These are phyloP conservation scores for Rhododendron griersonianum DNA, from an alignment of 148 eudicot species.

Conservation along the genomic window DNA sequence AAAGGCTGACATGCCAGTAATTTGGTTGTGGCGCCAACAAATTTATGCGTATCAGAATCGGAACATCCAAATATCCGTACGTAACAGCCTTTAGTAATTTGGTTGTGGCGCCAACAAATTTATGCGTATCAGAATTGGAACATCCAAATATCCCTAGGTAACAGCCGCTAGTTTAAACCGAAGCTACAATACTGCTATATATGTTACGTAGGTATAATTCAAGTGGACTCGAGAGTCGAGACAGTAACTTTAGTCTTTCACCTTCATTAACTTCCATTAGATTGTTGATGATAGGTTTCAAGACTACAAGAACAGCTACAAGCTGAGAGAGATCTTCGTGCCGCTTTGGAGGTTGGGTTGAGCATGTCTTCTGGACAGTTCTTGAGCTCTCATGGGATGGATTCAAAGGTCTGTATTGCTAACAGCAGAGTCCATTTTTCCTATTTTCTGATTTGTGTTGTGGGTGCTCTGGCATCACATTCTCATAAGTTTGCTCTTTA, in stretches of 20 bases:
- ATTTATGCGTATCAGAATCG: too few species aligned
- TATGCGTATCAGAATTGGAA: too few species aligned
- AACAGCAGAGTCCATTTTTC: background rate
- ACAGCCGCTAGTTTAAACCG: too few species aligned
- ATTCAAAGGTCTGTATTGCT: slow-evolving; percentile 65
- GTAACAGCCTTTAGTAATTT: too few species aligned
- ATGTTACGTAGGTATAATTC: too few species aligned
- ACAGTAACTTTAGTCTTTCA: background rate
- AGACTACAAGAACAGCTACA: slow-evolving; percentile 96
- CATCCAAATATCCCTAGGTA: too few species aligned
- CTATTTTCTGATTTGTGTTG: background rate
- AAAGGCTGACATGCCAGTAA: too few species aligned
- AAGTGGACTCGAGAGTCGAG: too few species aligned
- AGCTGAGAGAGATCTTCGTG: slow-evolving; percentile 96
- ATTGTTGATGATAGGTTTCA: slow-evolving; percentile 50
- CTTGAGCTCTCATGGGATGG: slow-evolving; percentile 75
- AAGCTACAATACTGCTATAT: too few species aligned
- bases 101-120: too few species aligned
- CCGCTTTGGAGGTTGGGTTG: slow-evolving; percentile 94
- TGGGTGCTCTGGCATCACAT: background rate
- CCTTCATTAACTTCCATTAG: slow-evolving; percentile 7
- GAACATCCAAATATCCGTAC: too few species aligned
- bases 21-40: too few species aligned
- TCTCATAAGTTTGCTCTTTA: slow-evolving; percentile 12
- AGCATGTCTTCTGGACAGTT: slow-evolving; percentile 92